Percentiles rank a stretch among this genome's conserved stretches.
phyloP scores from a whole-genome alignment of 2,329 filamentous ascomycete genomes.

The Sporothrix luriei region DNA sequence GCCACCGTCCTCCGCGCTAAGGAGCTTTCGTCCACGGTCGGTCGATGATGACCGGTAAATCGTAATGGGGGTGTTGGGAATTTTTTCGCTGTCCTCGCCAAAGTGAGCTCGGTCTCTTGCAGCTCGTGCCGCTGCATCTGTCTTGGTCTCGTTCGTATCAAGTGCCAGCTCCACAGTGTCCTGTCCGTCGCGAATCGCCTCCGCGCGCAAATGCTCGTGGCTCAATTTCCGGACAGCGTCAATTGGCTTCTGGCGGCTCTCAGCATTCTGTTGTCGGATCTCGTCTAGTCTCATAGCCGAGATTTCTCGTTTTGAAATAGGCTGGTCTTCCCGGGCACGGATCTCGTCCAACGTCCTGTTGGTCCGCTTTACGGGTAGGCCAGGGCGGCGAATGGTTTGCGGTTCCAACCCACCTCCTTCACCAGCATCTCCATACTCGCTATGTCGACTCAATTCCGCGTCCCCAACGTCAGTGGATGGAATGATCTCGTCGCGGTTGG shows the following conservation, averaged over 20 bases:
- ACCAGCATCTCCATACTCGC: background rate
- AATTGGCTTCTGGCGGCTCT: constrained; percentile 41
- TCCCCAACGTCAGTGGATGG: background rate
- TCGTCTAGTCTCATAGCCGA: constrained; percentile 57
- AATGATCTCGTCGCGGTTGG: constrained; percentile 18
- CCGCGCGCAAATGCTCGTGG: constrained; percentile 37
- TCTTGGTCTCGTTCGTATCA: constrained; percentile 4
- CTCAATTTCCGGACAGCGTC: constrained; percentile 42
- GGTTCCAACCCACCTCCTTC: background rate
- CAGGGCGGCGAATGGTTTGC: background rate
- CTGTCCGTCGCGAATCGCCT: background rate
- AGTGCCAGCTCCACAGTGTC: background rate
- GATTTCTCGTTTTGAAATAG: constrained; percentile 51
- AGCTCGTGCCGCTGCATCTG: constrained; percentile 26
- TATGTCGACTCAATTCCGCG: constrained; percentile 32
- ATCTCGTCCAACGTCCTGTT: constrained; percentile 57
- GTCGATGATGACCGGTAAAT: constrained; percentile 41
- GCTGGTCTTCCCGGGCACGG: constrained; percentile 47
- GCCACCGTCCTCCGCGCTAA: background rate
- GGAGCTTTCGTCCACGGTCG: constrained; percentile 29
- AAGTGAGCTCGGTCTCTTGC: background rate
- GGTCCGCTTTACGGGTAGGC: constrained; percentile 35
- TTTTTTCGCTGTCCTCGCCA: constrained; percentile 41
- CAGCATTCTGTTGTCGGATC: constrained; percentile 55
- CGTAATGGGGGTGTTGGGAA: constrained; percentile 49